Evolutionary conservation across 176 grass and related monocot species (phyloP).

Genomic region (Stipa capillata): DNA sequence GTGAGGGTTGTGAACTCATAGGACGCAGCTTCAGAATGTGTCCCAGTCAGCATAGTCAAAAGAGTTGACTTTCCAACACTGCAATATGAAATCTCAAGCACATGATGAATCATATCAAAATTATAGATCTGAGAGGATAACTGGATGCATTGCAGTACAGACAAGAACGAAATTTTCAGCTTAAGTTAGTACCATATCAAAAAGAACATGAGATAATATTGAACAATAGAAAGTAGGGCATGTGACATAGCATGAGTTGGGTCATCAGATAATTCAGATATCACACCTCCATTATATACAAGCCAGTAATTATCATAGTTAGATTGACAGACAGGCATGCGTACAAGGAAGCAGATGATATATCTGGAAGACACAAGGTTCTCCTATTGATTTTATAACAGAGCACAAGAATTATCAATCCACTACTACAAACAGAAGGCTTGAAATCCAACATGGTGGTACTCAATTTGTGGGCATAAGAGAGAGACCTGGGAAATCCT

Average conservation of each 20-base stretch:
- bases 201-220: neutral
- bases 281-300: neutral
- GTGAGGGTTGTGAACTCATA: conserved; percentile 99
- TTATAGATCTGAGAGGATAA: neutral
- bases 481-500: conserved; percentile 88
- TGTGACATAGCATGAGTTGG: neutral
- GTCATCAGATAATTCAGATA: conserved; percentile 7
- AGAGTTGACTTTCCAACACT: conserved; percentile 99
- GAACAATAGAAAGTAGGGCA: neutral
- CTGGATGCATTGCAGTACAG: neutral
- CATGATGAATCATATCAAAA: neutral
- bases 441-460: neutral
- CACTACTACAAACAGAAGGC: neutral
- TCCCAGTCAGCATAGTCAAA: conserved; percentile 91
- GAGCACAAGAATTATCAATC: neutral
- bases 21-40: conserved; percentile 98
- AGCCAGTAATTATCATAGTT: neutral
- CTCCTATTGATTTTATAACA: neutral
- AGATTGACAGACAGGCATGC: conserved; percentile 12
- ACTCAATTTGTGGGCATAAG: neutral
- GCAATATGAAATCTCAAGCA: conserved; percentile 22
- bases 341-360: neutral
- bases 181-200: conserved; percentile 3
- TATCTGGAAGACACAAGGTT: neutral
- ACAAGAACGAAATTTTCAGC: neutral